Base-by-base conservation (phyloP, 805 yeast species). In the Priceomyces castillae region DNA sequence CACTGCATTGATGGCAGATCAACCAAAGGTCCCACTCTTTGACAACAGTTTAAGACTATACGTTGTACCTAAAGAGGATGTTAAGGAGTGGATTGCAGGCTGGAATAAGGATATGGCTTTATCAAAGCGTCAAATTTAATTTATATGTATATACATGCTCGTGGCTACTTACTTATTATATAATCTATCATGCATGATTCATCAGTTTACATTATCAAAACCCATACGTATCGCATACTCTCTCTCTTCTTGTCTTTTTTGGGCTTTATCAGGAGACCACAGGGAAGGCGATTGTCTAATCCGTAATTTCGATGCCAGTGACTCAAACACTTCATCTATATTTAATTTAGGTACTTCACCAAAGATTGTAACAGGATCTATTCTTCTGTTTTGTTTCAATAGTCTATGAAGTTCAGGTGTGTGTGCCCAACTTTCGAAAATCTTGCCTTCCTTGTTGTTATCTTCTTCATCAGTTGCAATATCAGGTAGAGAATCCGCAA, bases 61-160 rank as follows among this genome's bases (percentile, higher is more conserved):
- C 53, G 77, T 88, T 20, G 90, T 90, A 16, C 96, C 97, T 7
- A 87, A 84, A 59, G 67, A 57, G 4, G 84, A 82, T 35, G 71
- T 85, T 2, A 68, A 73, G 16, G 69, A 57, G 4, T 90, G 96
- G 96, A 56, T 88, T 28, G 52, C 69, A 1, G 67, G 62, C 4
- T 86, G 95, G 94, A 75, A 73, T 48, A 84, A 82, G 58, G 71
- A 72, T 18, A 67, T 66, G 17, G 88, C 86, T 5, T 53, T 86
- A 38, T 71, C 74, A 26, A 78, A 70, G 45, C 35, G 46, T 34
- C 37, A 20, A 17, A 16, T 25, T 33, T 12, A 6, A 25, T n/a
- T 26, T 26, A 22, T 36, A 11, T 12, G 18, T 11, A 18, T 37
- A 42, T 41, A 30, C 10, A 25, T 10, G 23, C 25, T 39, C 17